Base-by-base conservation (phyloP, 495 filamentous ascomycete genomes). In the Daldinia bambusicola region DNA sequence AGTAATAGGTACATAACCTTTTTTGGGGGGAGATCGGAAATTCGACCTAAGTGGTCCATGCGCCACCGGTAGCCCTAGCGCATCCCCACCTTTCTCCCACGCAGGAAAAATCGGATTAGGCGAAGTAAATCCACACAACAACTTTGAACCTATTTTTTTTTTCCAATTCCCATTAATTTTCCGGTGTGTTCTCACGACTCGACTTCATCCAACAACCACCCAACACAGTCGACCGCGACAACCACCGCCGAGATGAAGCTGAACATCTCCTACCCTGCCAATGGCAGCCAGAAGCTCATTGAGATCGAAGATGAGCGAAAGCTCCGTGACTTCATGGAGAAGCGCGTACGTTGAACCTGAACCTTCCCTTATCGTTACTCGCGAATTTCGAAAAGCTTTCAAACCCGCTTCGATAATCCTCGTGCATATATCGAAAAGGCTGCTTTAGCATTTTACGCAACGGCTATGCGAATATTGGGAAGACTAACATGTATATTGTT, bases 251-350 rank as follows among this genome's bases (percentile, higher is more conserved):
- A 75, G 87, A 93, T 92, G 91, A 92, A 97, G 91, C 87, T 97
- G 88, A 97, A 97, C 89, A 94, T 97, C 85, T 96, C 92, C 83
- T 94, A 92, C 88, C 95, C 96, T 78, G 91, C 93, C 87, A 98
- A 98, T 86, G 95, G 95, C 89, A 93, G 93, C 76, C 95, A 99
- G 84, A 99, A 99, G 87, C 89, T 99, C 75, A 90, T 99, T 85
- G 95, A 99, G 79, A 85, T 99, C 76, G 95, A 98, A 80, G 95
- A 99, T 91, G 95, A 99, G 84, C 94, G 95, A 86, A 86, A 86
- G 84, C 71, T 88, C 71, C 80, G 84, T 75, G 81, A 84, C 79
- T 87, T 88, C 80, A 82, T 84, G 77, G 86, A 87, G 79, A 87
- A 87, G 77, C 80, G 80, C 22, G 73, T 75, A 74, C 37, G 69